These are phyloP conservation scores for Nitzschia sp. DNA, from an alignment of 108 stramenopile genomes.

Conservation along the genomic window DNA sequence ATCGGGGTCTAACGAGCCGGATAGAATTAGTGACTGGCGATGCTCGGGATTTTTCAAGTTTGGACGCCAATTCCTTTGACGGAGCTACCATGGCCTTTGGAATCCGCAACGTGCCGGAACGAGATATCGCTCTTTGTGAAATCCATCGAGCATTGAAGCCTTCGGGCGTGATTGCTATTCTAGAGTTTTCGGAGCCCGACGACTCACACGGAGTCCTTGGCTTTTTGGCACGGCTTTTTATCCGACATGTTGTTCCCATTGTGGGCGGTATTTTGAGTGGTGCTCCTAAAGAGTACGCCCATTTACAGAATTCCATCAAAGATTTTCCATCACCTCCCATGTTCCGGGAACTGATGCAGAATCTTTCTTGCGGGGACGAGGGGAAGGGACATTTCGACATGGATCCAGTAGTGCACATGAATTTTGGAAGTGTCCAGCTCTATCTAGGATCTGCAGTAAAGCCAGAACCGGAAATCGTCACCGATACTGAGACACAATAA, in stretches of 20 bases:
- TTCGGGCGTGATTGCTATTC: conserved; percentile 48
- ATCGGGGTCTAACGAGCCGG: conserved; percentile 32
- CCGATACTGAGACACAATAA: background rate
- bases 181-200: conserved; percentile 86
- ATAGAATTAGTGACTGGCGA: conserved; percentile 63
- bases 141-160: conserved; percentile 72
- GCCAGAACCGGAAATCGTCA: background rate
- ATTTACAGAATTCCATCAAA: conserved; percentile 83
- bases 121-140: conserved; percentile 71
- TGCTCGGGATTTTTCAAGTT: conserved; percentile 54
- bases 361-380: conserved; percentile 42
- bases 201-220: conserved; percentile 55
- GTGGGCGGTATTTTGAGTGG: conserved; percentile 78
- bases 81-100: conserved; percentile 95
- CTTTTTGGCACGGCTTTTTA: conserved; percentile 59
- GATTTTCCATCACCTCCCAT: conserved; percentile 78
- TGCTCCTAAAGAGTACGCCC: conserved; percentile 70
- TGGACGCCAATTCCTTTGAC: conserved; percentile 49
- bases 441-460: conserved; percentile 37
- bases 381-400: conserved; percentile 57
- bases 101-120: conserved; percentile 86
- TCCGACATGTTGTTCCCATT: conserved; percentile 72
- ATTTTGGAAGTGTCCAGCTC: conserved; percentile 82
- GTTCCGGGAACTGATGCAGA: conserved; percentile 59
- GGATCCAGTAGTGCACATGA: conserved; percentile 62